phyloP scores from a whole-genome alignment of 2,329 filamentous ascomycete species.

The Talaromyces sp. region DNA sequence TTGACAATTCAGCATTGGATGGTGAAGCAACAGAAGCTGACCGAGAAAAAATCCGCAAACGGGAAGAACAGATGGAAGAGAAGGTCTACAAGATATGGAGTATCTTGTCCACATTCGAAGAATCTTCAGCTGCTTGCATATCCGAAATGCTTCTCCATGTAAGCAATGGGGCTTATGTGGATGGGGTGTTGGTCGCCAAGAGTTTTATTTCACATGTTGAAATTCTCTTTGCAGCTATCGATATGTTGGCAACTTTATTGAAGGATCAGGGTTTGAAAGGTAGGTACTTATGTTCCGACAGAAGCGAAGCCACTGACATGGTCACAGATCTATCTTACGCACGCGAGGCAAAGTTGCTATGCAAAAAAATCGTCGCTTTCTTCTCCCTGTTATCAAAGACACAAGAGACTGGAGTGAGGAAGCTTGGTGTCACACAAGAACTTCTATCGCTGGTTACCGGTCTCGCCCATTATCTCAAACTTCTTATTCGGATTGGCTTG shows the following conservation, averaged over 20 bases:
- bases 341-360: constrained; percentile 96
- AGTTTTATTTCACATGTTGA: constrained; percentile 97
- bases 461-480: constrained; percentile 93
- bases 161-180: constrained; percentile 93
- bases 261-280: constrained; percentile 68
- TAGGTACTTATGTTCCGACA: constrained; percentile 41
- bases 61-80: constrained; percentile 93
- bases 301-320: constrained; percentile 23
- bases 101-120: constrained; percentile 92
- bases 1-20: constrained; percentile 45
- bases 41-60: constrained; percentile 71
- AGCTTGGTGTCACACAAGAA: constrained; percentile 94
- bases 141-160: constrained; percentile 98
- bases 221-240: constrained; percentile 82
- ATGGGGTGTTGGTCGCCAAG: constrained; percentile 90
- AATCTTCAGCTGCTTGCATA: constrained; percentile 95
- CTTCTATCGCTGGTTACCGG: constrained; percentile 96
- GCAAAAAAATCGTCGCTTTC: constrained; percentile 98
- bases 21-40: constrained; percentile 62
- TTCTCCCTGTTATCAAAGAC: constrained; percentile 93
- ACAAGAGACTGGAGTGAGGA: constrained; percentile 82
- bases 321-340: constrained; percentile 78
- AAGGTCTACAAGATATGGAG: constrained; percentile 99
- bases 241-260: constrained; percentile 75
- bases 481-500: constrained; percentile 92